These are phyloP conservation scores for Fonsecaea erecta DNA, from an alignment of 2,329 filamentous ascomycete genomes.

Conservation along the genomic window DNA sequence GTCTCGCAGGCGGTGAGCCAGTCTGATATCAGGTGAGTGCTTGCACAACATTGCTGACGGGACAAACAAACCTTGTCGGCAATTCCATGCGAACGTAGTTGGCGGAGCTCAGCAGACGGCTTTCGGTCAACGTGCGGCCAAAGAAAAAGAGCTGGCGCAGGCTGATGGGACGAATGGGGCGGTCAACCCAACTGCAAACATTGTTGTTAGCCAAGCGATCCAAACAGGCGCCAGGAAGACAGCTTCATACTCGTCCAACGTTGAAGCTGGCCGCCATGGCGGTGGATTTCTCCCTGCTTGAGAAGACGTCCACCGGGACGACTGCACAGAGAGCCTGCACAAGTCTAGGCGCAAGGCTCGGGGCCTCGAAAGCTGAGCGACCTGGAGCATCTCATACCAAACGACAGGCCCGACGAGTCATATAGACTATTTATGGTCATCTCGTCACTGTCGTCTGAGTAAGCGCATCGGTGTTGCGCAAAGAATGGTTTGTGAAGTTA, in stretches of 20 bases:
- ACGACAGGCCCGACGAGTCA: slow-evolving; percentile 11
- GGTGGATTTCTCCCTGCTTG: slow-evolving; percentile 48
- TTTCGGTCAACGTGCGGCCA: slow-evolving; percentile 87
- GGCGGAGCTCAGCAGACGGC: slow-evolving; percentile 86
- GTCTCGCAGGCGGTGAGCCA: slow-evolving; percentile 92
- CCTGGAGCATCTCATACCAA: slow-evolving; percentile 35
- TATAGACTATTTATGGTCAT: slow-evolving; percentile 8
- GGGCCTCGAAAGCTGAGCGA: slow-evolving; percentile 18
- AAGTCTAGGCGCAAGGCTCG: slow-evolving; percentile 17
- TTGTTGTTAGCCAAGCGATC: slow-evolving; percentile 15
- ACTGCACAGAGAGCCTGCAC: background rate
- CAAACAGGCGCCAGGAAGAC: slow-evolving; percentile 24
- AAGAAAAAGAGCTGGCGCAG: slow-evolving; percentile 97
- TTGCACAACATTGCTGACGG: background rate
- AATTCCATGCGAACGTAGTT: slow-evolving; percentile 98
- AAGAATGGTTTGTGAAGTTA: background rate
- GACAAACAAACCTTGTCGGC: slow-evolving; percentile 68
- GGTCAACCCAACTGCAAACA: slow-evolving; percentile 80
- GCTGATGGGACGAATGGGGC: slow-evolving; percentile 92
- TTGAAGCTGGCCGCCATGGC: slow-evolving; percentile 62
- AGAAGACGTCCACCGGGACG: slow-evolving; percentile 26
- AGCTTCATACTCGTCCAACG: slow-evolving; percentile 61
- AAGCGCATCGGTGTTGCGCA: slow-evolving; percentile 7
- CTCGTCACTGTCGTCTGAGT: slow-evolving; percentile 16
- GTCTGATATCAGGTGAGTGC: slow-evolving; percentile 53